Base-by-base conservation (phyloP, 371 early-diverging fungal genomes). In the Scutellospora calospora region DNA sequence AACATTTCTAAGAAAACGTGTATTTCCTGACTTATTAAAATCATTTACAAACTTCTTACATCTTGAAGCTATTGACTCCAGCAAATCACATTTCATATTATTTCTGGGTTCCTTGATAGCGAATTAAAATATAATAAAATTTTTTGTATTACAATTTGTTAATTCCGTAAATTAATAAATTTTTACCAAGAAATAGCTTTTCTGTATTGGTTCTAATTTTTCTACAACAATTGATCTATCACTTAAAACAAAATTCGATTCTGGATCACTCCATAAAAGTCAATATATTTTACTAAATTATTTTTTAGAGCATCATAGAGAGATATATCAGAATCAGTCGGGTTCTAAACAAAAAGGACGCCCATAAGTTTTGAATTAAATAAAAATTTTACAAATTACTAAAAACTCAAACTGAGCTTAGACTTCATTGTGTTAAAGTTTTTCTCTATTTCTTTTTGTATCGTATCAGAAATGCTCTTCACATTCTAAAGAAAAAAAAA, bases 291-390 rank as follows among this genome's bases (percentile, higher is more conserved):
- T 20, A 52, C 54, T 27, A 72, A 72, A 72, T 72, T 72, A 49
- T 72, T 72, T n/a, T 72, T 72, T 12, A 72, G 29, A 29, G 31
- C 29, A 31, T 72, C 73, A 72, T 72, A 72, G n/a, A 72, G 54
- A 52, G 73, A 27, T 49, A 6, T 27, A 72, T 72, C 54, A 3
- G n/a, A 52, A 33, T 72, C 73, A 1, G 73, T 52, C 18, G 72
- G 72, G 35, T 51, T 72, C 72, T 72, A 54, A 11, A 49, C n/a
- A 25, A 49, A 25, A 49, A 54, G 49, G 27, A 51, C n/a, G 38
- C 35, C 38, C n/a, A 65, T 35, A 33, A 49, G 31, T 49, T 72
- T 72, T 51, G 31, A 72, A 29, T n/a, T 25, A 25, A 14, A 49
- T n/a, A 51, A 72, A 54, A 9, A 31, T 45, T 49, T 33, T 33